Percentiles rank a stretch among this genome's conserved stretches.
These are phyloP conservation scores for Melaleuca quinquenervia DNA, from an alignment of 345 rosid species.

Conservation along the genomic window DNA sequence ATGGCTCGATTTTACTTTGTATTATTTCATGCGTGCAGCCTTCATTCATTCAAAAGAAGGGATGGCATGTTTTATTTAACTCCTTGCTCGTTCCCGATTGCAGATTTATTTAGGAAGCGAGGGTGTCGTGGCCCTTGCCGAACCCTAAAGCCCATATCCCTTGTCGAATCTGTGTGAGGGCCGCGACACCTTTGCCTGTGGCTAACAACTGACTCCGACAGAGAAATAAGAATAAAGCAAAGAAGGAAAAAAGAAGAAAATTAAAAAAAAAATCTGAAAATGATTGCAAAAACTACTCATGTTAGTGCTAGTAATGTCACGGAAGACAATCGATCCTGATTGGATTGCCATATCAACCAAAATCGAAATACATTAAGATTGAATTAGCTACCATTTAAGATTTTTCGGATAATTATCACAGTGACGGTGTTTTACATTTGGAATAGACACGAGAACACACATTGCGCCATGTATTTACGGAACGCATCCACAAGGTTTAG, in stretches of 20 bases:
- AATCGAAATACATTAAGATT: rapidly evolving
- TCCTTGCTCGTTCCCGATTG: too few relatives aligned
- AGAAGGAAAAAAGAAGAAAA: rapidly evolving
- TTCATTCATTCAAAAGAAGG: too few relatives aligned
- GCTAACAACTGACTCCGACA: rapidly evolving
- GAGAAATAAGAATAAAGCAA: background rate
- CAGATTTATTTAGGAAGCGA: background rate
- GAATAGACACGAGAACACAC: background rate
- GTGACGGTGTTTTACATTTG: rapidly evolving
- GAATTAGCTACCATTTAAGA: rapidly evolving
- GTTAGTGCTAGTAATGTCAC: rapidly evolving
- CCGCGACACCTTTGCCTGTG: background rate
- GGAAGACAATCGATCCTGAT: rapidly evolving
- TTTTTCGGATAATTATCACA: rapidly evolving
- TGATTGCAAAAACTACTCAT: rapidly evolving
- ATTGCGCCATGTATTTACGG: background rate
- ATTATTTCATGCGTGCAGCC: background rate
- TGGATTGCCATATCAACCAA: rapidly evolving
- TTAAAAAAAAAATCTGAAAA: background rate
- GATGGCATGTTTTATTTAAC: too few relatives aligned
- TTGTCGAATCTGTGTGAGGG: too few relatives aligned
- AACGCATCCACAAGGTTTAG: background rate
- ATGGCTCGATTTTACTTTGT: rapidly evolving
- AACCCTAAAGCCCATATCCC: rapidly evolving
- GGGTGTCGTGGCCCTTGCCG: rapidly evolving